Percentiles rank a stretch among this genome's conserved stretches.
phyloP scores from a whole-genome alignment of 2,329 filamentous ascomycete genomes.

The Fusarium nisikadoi region DNA sequence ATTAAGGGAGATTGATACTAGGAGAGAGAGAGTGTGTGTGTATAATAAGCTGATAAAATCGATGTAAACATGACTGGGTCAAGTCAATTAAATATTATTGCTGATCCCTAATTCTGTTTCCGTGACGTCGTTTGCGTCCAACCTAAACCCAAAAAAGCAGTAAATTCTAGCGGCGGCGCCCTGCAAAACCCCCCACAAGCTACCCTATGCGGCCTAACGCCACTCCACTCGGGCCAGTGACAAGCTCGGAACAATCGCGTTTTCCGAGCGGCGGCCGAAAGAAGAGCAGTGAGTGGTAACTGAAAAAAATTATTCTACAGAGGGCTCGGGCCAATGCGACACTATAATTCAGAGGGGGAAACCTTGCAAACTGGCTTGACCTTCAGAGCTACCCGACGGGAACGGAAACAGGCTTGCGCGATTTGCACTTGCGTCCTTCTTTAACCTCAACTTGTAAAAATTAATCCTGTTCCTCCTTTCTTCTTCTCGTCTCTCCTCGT shows the following conservation, averaged over 20 bases:
- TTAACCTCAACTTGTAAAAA: conserved; percentile 1
- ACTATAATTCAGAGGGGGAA: conserved; percentile 13
- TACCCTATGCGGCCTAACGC: conserved; percentile 11
- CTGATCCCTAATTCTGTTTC: not conserved
- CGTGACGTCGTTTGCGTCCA: conserved; percentile 33
- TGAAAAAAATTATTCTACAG: conserved; percentile 31
- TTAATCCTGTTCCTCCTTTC: not conserved
- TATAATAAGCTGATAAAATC: fast-evolving
- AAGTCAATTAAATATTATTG: not conserved
- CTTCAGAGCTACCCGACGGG: conserved; percentile 16
- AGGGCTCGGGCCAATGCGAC: conserved; percentile 36
- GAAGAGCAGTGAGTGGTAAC: not conserved
- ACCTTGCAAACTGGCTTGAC: not conserved
- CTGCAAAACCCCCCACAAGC: conserved; percentile 18
- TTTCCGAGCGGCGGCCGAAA: conserved; percentile 42
- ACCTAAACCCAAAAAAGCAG: conserved; percentile 14
- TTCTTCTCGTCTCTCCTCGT: conserved; percentile 12
- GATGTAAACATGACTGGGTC: not conserved
- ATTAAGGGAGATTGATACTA: not conserved
- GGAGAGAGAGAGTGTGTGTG: fast-evolving
- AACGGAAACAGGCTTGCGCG: conserved; percentile 34
- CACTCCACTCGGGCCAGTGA: conserved; percentile 20
- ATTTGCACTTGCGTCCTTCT: conserved; percentile 35
- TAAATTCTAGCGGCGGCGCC: conserved; percentile 18
- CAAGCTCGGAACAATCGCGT: conserved; percentile 40